phyloP scores from a whole-genome alignment of 257 asterid species.

The Solanum etuberosum region DNA sequence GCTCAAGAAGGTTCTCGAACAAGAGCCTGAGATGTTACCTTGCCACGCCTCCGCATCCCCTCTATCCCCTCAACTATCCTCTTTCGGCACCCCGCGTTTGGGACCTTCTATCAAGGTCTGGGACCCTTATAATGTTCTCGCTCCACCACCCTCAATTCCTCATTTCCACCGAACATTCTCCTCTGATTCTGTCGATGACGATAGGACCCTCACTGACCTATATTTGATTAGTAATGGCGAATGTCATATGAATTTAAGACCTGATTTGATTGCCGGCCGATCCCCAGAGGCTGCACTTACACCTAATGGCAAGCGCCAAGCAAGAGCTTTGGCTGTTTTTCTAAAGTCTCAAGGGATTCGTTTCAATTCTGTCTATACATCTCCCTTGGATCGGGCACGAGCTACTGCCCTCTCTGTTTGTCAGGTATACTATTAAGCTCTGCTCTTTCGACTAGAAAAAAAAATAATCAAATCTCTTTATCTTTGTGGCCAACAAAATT shows the following conservation, averaged over 20 bases:
- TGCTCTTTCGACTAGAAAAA: not conserved
- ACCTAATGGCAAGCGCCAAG: slow-evolving; percentile 94
- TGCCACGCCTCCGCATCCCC: slow-evolving; percentile 98
- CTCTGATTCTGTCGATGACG: slow-evolving; percentile 21
- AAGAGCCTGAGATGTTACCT: slow-evolving; percentile 97
- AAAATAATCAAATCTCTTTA: not conserved
- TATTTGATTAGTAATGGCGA: slow-evolving; percentile 82
- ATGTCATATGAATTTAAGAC: slow-evolving; percentile 82
- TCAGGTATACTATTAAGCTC: slow-evolving; percentile 38
- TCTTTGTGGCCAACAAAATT: not conserved
- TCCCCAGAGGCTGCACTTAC: slow-evolving; percentile 87
- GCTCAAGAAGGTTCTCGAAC: slow-evolving; percentile 69
- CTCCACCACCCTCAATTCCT: slow-evolving; percentile 51
- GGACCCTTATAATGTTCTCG: slow-evolving; percentile 92
- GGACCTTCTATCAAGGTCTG: slow-evolving; percentile 91
- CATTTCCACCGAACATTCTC: slow-evolving; percentile 42
- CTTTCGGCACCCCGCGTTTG: slow-evolving; percentile 67
- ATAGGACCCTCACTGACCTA: slow-evolving; percentile 54
- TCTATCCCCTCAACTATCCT: slow-evolving; percentile 88
- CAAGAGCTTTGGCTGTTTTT: slow-evolving; percentile 80
- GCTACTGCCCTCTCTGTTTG: slow-evolving; percentile 69
- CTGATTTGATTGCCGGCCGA: slow-evolving; percentile 86
- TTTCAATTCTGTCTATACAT: slow-evolving; percentile 60
- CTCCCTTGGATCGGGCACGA: slow-evolving; percentile 89
- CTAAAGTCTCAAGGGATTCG: slow-evolving; percentile 72